phyloP scores from a whole-genome alignment of 2,329 filamentous ascomycete species.

The Fusarium proliferatum region DNA sequence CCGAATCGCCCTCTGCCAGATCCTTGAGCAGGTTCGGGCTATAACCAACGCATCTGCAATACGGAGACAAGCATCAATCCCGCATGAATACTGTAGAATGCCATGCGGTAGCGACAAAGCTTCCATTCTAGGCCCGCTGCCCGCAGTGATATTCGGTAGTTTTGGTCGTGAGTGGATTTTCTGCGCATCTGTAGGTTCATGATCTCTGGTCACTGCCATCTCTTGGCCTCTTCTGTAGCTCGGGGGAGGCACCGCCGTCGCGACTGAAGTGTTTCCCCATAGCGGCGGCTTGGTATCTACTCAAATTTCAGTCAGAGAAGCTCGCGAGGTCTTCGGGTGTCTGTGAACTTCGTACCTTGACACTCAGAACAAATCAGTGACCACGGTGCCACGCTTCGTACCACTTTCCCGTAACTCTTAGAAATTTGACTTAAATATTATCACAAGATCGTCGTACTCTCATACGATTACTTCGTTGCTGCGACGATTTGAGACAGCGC shows the following conservation, averaged over 20 bases:
- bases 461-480: accelerated
- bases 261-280: slow-evolving; percentile 41
- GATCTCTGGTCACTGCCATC: slow-evolving; percentile 51
- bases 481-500: accelerated
- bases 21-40: neutral
- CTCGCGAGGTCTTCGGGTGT: accelerated
- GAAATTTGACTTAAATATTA: accelerated
- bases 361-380: neutral
- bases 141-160: neutral
- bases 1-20: neutral
- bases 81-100: accelerated
- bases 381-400: neutral
- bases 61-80: no score
- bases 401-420: neutral
- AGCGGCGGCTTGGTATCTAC: accelerated
- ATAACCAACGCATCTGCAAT: neutral
- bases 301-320: accelerated
- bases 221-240: slow-evolving; percentile 40
- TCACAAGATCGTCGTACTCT: accelerated
- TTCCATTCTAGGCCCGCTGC: accelerated
- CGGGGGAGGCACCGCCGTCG: slow-evolving; percentile 50
- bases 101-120: accelerated
- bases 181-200: slow-evolving; percentile 53
- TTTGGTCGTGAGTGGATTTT: slow-evolving; percentile 35
- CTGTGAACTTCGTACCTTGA: no score